Percentiles rank a stretch among this genome's conserved stretches.
Evolutionary conservation across 139 green algal genomes (phyloP).

Genomic region (Coelastrella sp.): DNA sequence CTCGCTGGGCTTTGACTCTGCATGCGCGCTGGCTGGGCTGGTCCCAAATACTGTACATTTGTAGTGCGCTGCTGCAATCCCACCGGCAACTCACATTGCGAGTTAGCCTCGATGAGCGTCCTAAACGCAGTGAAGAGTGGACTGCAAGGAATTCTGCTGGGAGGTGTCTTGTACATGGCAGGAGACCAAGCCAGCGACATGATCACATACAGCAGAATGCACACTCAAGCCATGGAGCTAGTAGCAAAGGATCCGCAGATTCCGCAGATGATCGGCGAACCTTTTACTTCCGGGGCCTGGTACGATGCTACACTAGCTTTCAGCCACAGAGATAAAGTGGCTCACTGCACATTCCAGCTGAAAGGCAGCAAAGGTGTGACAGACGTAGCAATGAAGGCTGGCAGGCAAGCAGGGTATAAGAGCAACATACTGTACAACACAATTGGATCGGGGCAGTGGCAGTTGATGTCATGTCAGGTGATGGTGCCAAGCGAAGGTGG

Average conservation of each 20-base stretch:
- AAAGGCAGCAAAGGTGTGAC: conserved; percentile 22
- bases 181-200: conserved; percentile 39
- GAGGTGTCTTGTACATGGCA: conserved; percentile 33
- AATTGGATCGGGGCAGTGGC: conserved; percentile 8
- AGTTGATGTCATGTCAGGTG: conserved; percentile 30
- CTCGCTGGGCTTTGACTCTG: too few relatives aligned
- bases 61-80: too few relatives aligned
- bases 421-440: conserved; percentile 43
- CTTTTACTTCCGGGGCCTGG: conserved; percentile 25
- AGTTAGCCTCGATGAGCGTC: neutral
- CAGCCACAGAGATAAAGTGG: conserved; percentile 30
- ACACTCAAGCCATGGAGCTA: conserved; percentile 13
- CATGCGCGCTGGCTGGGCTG: too few relatives aligned
- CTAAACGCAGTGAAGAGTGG: neutral
- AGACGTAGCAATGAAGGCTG: conserved; percentile 37
- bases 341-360: conserved; percentile 45
- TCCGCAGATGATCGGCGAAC: neutral
- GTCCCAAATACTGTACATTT: too few relatives aligned
- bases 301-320: conserved; percentile 46
- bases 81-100: too few relatives aligned
- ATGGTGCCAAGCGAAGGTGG: conserved; percentile 43
- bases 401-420: neutral
- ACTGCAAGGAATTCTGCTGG: neutral
- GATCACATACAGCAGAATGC: conserved; percentile 24
- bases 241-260: neutral